phyloP scores from a whole-genome alignment of 768 basidiomycete genomes.

The Leccinellum albellum region DNA sequence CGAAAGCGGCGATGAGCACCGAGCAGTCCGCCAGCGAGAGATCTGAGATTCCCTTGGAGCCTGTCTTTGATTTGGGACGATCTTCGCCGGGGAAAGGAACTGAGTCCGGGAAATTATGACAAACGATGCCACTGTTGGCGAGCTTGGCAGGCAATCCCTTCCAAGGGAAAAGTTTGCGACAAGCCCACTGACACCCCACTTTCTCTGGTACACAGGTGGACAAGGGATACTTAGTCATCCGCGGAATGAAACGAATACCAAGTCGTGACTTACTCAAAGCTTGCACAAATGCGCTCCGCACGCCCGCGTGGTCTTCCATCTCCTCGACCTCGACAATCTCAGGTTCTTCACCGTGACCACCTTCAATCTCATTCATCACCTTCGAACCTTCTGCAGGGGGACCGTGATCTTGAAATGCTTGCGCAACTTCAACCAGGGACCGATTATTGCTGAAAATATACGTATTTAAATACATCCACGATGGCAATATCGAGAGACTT shows the following conservation, averaged over 20 bases:
- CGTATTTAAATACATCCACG: not conserved
- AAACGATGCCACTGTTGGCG: not conserved
- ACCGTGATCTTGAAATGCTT: not conserved
- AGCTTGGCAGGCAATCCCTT: conserved; percentile 1
- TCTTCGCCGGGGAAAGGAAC: not conserved
- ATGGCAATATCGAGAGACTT: not conserved
- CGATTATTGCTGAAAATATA: not conserved
- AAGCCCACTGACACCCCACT: not conserved
- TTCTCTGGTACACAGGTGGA: not conserved
- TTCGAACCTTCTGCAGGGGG: not conserved
- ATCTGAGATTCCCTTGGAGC: conserved; percentile 4
- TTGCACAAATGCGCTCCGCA: not conserved
- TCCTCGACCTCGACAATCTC: not conserved
- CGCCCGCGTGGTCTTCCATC: not conserved
- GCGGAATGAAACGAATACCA: not conserved
- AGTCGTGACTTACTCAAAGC: not conserved
- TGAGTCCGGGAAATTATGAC: not conserved
- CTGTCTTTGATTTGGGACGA: not conserved
- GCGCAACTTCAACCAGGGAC: not conserved
- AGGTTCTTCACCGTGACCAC: not conserved
- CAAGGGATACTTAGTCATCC: not conserved
- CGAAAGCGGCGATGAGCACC: not conserved
- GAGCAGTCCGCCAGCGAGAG: not conserved
- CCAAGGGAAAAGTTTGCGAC: conserved; percentile 6
- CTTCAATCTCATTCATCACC: not conserved